A percentile compares a stretch with the other conserved stretches of the same genome.
phyloP scores from a whole-genome alignment of 1,284 basidiomycete genomes.

The Fomes fomentarius region DNA sequence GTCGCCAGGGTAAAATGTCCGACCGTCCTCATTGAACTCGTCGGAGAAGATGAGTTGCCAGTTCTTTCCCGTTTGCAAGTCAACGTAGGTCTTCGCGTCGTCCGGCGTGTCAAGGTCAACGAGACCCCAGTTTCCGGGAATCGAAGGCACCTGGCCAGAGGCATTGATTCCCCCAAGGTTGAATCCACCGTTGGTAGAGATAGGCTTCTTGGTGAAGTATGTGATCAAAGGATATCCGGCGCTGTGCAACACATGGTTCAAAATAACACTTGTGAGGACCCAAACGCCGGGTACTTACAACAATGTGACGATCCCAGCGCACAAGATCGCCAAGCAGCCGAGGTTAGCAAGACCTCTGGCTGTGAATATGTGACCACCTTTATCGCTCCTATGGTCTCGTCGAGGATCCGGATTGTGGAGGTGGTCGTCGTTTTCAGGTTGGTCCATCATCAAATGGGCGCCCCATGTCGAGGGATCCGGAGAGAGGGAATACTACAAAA shows the following conservation, averaged over 20 bases:
- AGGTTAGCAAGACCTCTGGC: constrained; percentile 75
- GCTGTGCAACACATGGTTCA: constrained; percentile 36
- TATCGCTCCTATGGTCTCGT: constrained; percentile 67
- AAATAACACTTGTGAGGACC: neutral
- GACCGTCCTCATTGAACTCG: constrained; percentile 84
- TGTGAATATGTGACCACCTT: constrained; percentile 71
- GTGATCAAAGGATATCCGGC: constrained; percentile 84
- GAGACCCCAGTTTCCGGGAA: constrained; percentile 68
- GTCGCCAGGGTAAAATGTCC: constrained; percentile 76
- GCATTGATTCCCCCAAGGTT: constrained; percentile 85
- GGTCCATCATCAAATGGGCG: constrained; percentile 59
- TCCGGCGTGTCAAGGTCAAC: constrained; percentile 81
- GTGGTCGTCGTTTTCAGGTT: constrained; percentile 67
- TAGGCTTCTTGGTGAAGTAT: constrained; percentile 57
- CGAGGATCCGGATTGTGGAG: constrained; percentile 81
- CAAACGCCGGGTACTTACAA: constrained; percentile 59
- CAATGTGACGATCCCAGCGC: constrained; percentile 63
- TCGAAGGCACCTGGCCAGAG: constrained; percentile 71
- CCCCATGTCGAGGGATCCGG: constrained; percentile 77
- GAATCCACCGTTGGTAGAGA: constrained; percentile 66
- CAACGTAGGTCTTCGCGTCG: constrained; percentile 59
- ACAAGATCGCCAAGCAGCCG: constrained; percentile 73
- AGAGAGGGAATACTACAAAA: constrained; percentile 70
- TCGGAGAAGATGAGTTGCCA: constrained; percentile 84
- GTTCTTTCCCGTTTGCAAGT: constrained; percentile 51